A percentile compares a stretch with the other conserved stretches of the same genome.
phyloP scores from a whole-genome alignment of 768 basidiomycete species.

The Tephrocybe sp. region DNA sequence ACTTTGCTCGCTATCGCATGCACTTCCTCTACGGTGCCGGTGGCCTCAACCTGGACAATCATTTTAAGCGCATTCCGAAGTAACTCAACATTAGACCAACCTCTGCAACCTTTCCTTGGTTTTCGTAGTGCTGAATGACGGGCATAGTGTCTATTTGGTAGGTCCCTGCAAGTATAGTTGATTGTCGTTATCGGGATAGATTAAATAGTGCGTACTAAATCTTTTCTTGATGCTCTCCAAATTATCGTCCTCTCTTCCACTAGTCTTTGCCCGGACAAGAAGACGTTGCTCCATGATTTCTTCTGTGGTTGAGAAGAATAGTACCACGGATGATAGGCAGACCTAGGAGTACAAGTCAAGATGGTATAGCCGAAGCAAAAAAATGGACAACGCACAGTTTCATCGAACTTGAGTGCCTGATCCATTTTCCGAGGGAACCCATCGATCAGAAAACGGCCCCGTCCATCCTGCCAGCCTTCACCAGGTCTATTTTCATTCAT shows the following conservation, averaged over 20 bases:
- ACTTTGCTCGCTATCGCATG: conserved; percentile 43
- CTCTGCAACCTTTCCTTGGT: conserved; percentile 72
- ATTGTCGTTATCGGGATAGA: neutral
- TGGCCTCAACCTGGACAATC: conserved; percentile 61
- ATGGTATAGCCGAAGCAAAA: neutral
- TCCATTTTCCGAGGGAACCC: conserved; percentile 99
- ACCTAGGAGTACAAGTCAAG: conserved; percentile 47
- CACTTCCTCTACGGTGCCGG: conserved; percentile 31
- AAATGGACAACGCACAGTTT: conserved; percentile 52
- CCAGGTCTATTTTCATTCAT: conserved; percentile 42
- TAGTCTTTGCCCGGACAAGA: conserved; percentile 89
- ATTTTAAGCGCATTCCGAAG: neutral
- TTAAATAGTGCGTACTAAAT: conserved; percentile 61
- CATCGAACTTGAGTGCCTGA: conserved; percentile 90
- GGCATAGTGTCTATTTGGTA: conserved; percentile 91
- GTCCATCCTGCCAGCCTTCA: conserved; percentile 67
- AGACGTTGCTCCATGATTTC: conserved; percentile 85
- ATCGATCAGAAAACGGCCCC: conserved; percentile 90
- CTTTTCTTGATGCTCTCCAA: conserved; percentile 93
- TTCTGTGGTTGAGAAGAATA: conserved; percentile 88
- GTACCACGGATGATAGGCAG: conserved; percentile 73
- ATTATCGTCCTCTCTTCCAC: conserved; percentile 96
- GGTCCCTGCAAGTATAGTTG: conserved; percentile 49
- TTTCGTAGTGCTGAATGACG: conserved; percentile 82
- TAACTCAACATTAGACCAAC: no score